A percentile compares a stretch with the other conserved stretches of the same genome.
phyloP scores from a whole-genome alignment of 768 basidiomycete species.

The Vararia minispora region DNA sequence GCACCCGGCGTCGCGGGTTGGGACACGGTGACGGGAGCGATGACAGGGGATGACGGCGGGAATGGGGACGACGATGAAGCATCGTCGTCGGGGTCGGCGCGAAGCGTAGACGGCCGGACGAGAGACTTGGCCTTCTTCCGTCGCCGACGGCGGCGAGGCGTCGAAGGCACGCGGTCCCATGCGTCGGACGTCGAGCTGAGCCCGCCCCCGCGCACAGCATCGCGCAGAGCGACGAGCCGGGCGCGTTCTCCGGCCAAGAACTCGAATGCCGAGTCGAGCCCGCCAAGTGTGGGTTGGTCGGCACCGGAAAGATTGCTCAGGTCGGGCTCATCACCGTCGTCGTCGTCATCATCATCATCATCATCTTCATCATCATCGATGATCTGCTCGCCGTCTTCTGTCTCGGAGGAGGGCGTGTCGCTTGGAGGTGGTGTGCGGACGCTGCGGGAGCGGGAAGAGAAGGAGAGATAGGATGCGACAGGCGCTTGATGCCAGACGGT shows the following conservation, averaged over 20 bases:
- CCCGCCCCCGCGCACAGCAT: constrained; percentile 7
- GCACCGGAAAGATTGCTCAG: constrained; percentile 20
- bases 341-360: constrained; percentile 10
- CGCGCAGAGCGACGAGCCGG: constrained; percentile 35
- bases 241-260: constrained; percentile 67
- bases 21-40: constrained; percentile 1
- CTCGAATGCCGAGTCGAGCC: constrained; percentile 61
- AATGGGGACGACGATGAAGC: constrained; percentile 18
- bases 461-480: constrained; percentile 45
- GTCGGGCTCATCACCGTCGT: constrained; percentile 15
- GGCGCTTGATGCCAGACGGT: constrained; percentile 56
- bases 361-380: constrained; percentile 9
- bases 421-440: constrained; percentile 10
- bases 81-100: constrained; percentile 13
- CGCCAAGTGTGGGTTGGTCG: constrained; percentile 56
- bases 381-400: constrained; percentile 17
- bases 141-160: constrained; percentile 24
- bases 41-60: constrained; percentile 17
- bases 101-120: constrained; percentile 6
- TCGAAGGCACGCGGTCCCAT: constrained; percentile 7
- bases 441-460: constrained; percentile 18
- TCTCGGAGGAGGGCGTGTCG: constrained; percentile 15
- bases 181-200: constrained; percentile 13
- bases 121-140: constrained; percentile 18
- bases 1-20: constrained; percentile 7